Evolutionary conservation across 495 filamentous ascomycete species (phyloP).

Genomic region (Corynascus novoguineensis): DNA sequence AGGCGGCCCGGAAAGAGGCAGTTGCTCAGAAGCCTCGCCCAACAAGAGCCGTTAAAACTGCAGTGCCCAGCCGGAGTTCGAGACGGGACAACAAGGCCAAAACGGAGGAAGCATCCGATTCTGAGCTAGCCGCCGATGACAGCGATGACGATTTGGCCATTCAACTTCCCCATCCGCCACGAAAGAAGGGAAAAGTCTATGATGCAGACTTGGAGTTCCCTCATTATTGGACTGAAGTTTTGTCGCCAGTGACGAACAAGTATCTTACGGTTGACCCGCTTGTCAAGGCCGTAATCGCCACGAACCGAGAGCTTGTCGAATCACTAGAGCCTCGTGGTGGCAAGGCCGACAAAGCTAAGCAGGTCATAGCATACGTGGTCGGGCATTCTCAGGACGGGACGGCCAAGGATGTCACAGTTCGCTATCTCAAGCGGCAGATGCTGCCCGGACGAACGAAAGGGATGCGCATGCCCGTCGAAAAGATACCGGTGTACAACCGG

Average conservation of each 20-base stretch:
- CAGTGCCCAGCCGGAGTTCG: slow-evolving; percentile 32
- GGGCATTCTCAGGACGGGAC: slow-evolving; percentile 79
- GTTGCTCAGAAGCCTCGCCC: slow-evolving; percentile 8
- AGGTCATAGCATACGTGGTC: slow-evolving; percentile 88
- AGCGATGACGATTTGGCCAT: slow-evolving; percentile 41
- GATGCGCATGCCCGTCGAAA: slow-evolving; percentile 66
- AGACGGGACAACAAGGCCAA: slow-evolving; percentile 42
- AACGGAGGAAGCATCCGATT: slow-evolving; percentile 26
- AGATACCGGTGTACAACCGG: slow-evolving; percentile 68
- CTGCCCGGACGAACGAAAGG: slow-evolving; percentile 92
- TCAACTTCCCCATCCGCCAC: slow-evolving; percentile 27
- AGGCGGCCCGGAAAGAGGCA: not conserved
- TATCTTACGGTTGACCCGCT: slow-evolving; percentile 74
- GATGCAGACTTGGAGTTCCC: slow-evolving; percentile 75
- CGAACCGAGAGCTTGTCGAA: slow-evolving; percentile 61
- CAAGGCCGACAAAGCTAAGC: slow-evolving; percentile 77
- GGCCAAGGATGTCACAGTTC: slow-evolving; percentile 90
- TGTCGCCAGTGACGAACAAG: slow-evolving; percentile 71
- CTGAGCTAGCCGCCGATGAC: slow-evolving; percentile 34
- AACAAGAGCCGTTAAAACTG: slow-evolving; percentile 20
- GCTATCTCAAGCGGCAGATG: slow-evolving; percentile 78
- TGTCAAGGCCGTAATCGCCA: slow-evolving; percentile 60
- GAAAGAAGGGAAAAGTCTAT: slow-evolving; percentile 34
- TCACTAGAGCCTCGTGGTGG: slow-evolving; percentile 76
- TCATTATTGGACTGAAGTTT: slow-evolving; percentile 88